Evolutionary conservation across 768 basidiomycete species (phyloP), one percentile per base, ranked within the genome.

Genomic region (Leccinum rimulosum): DNA sequence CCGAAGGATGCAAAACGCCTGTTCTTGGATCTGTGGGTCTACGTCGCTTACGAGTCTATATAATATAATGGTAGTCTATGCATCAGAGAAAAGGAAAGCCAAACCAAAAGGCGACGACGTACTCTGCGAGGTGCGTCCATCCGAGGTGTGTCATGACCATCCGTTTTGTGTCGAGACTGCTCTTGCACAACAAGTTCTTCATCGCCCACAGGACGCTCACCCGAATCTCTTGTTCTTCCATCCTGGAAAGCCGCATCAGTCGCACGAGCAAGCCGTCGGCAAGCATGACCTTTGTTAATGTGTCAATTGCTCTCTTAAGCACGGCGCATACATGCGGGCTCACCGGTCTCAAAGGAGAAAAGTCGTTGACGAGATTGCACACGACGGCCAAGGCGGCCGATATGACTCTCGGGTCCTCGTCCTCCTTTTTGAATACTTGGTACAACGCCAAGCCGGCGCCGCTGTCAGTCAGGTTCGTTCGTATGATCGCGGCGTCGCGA

Each of bases 351-450:
- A 95, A 69, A 7, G 93, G 93, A 11, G 93, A 93, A 73, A 92
- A 94, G 55, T 93, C 90, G 54, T 86, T 87, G 8, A 95, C 84
- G 47, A 95, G 80, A 70, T 97, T 96, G 73, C 92, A 93, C 4
- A 96, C 80, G 5, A 85, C 88, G 0, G 85, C 80, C 1, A 91
- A 73, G 1, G 91, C 88, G 0, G 88, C 90, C 54, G 80, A 78
- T 19, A 85, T 78, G 22, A 95, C 92, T 14, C 89, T 76, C 50
- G 82, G 73, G 68, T 93, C 90, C 60, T 91, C 85, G 17, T 82
- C 82, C 59, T 76, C 73, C 62, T 78, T 78, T 64, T 73, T 74
- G 58, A 89, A 77, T 17, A 93, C 72, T 33, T 80, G 73, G 61
- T 91, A 85, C 4, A 97, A 79, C 9, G 82, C 80, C 70, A 87